These are phyloP conservation scores for Parafenestella ontariensis DNA, from an alignment of 2,329 filamentous ascomycete genomes.

Conservation along the genomic window DNA sequence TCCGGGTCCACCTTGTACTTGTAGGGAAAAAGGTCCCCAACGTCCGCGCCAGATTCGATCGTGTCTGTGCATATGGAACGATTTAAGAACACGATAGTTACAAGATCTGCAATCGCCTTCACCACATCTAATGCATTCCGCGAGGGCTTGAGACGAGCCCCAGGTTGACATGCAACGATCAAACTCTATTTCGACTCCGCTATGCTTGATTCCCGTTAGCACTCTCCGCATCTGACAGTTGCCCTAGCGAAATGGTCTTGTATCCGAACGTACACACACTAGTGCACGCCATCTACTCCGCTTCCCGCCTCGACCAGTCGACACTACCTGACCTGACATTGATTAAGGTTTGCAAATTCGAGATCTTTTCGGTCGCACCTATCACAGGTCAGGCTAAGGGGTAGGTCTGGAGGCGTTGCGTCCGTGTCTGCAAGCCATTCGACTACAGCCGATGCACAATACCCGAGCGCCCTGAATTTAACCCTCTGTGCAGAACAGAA, in stretches of 20 bases:
- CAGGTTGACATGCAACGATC: not conserved
- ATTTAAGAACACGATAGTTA: not conserved
- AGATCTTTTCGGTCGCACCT: not conserved
- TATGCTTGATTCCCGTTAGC: not conserved
- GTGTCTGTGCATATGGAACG: not conserved
- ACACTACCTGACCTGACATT: no score
- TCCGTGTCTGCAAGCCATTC: conserved; percentile 11
- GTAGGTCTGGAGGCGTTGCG: not conserved
- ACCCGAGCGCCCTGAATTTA: not conserved
- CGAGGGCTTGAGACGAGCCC: not conserved
- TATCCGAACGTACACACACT: not conserved
- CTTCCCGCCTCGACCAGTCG: not conserved
- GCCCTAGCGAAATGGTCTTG: not conserved
- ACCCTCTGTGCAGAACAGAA: not conserved
- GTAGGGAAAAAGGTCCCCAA: not conserved
- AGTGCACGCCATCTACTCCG: not conserved
- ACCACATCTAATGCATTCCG: not conserved
- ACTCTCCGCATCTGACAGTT: not conserved
- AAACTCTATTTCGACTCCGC: not conserved
- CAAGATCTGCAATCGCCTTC: not conserved
- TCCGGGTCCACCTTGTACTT: not conserved
- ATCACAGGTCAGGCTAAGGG: not conserved
- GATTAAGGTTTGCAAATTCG: not conserved
- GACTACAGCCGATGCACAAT: conserved; percentile 11
- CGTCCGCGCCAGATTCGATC: not conserved